Base-by-base conservation (phyloP, 352 stramenopile genomes). In the Pythium oligandrum region DNA sequence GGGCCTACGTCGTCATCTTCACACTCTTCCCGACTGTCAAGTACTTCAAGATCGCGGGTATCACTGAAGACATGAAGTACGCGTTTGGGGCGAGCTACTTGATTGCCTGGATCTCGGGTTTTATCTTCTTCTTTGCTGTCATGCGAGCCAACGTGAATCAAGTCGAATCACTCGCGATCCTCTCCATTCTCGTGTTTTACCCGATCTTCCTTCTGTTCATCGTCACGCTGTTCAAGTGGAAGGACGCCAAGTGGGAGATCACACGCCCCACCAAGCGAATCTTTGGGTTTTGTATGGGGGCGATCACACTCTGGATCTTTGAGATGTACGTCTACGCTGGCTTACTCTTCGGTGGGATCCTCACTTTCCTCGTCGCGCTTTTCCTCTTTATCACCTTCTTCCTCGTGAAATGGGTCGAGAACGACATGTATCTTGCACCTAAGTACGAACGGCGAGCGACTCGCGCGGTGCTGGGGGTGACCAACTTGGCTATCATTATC, bases 331-430 rank as follows among this genome's bases (percentile, higher is more conserved):
- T 92, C 26, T 95, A 76, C 34, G 73, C 62, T 0, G 72, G 72
- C 33, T 55, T 87, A 6, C 55, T 75, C 0, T 61, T 89, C 4
- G 86, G 85, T 4, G 67, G 65, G 0, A 52, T 79, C 8, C 61
- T 93, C 17, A 81, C 78, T 0, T 80, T 92, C 36, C 43, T 90
- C 26, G 48, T 77, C 17, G 56, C 61, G 6, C 64, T 91, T 3
- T 89, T 90, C 36, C 45, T 93, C 17, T 83, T 94, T 40, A 62
- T 88, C 55, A 69, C 74, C 17, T 89, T 83, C 39, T 91, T 93
- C 31, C 48, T 95, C 10, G 56, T 87, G 30, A 88, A 95, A 52
- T 96, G 85, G 73, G 68, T 92, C 47, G 73, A 86, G 51, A 94
- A 95, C 56, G 85, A 93, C 44, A 80, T 70, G 34, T 96, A 88